Base-by-base conservation (phyloP, 345 rosid genomes). In the Brassica cretica region DNA sequence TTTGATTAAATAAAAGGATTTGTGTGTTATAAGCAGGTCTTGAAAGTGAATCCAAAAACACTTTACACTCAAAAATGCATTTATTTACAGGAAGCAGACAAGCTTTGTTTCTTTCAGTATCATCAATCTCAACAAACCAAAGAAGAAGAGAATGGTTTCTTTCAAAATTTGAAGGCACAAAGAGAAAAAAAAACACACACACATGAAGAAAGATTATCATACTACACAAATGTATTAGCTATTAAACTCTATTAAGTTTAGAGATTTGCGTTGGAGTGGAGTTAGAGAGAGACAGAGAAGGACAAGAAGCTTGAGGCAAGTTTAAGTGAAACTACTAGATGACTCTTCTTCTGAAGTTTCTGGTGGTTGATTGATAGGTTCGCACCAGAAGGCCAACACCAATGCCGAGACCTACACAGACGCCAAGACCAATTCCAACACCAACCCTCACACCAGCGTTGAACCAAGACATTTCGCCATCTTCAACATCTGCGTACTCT, bases 361-460 rank as follows among this genome's bases (percentile, higher is more conserved):
- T 78, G 32, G 96, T 88, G 18, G 99, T 90, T 14, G 93, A 64
- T 72, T 89, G 91, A 84, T 92, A 94, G 30, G 93, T 84, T 32
- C 93, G 97, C 16, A 88, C 91, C 70, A 95, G 75, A 83, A 95
- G 86, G 64, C 99, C 98, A 24, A 93, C 96, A 44, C 99, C 99
- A 76, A 95, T 79, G 14, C 99, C 98, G 2, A 93, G 27, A 66
- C 98, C 98, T 41, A 95, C 84, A 69, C 96, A 95, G 76, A 93
- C 85, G 46, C 99, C 97, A 12, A 94, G 99, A 41, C 99, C 98
- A 35, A 95, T 91, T 30, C 99, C 98, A 9, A 94, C 98, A 18
- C 98, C 98, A 75, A 92, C 98, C 60, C 98, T 84, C 29, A 94
- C 98, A 39, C 99, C 99, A 0, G 99, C 96, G 66, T 91, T 95